Percentiles rank a stretch among this genome's conserved stretches.
Evolutionary conservation across 768 basidiomycete species (phyloP).

Genomic region (Suillus ampliporus): DNA sequence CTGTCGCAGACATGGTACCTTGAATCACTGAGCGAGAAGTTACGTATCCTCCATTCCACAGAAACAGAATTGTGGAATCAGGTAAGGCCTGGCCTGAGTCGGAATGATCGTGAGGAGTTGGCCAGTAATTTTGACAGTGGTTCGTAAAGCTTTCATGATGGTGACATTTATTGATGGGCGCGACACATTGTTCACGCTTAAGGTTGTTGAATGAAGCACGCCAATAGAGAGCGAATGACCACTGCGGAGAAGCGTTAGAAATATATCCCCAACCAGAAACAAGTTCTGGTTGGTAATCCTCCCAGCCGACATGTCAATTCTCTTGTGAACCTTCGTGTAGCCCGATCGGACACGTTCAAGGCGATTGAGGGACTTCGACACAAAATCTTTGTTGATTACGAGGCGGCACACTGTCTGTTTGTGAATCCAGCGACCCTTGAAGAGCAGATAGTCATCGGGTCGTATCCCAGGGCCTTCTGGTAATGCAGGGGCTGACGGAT

Average conservation of each 20-base stretch:
- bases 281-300: not conserved
- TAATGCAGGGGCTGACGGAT: not conserved
- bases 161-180: not conserved
- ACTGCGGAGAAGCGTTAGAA: not conserved
- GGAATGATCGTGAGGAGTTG: not conserved
- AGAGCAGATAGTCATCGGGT: not conserved
- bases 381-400: constrained; percentile 3
- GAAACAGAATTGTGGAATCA: not conserved
- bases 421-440: constrained; percentile 6
- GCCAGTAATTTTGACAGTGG: not conserved
- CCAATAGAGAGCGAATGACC: not conserved
- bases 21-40: not conserved
- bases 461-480: not conserved
- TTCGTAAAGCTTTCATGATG: not conserved
- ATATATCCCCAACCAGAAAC: not conserved
- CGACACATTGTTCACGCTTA: too few relatives aligned
- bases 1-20: not conserved
- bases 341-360: not conserved
- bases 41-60: not conserved
- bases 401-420: constrained; percentile 2
- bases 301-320: not conserved
- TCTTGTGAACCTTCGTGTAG: not conserved
- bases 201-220: not conserved
- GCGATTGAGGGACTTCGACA: not conserved
- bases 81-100: not conserved